Base-by-base conservation (phyloP, 2,329 filamentous ascomycete species). In the Ophiocordyceps polyrhachis-furcata region DNA sequence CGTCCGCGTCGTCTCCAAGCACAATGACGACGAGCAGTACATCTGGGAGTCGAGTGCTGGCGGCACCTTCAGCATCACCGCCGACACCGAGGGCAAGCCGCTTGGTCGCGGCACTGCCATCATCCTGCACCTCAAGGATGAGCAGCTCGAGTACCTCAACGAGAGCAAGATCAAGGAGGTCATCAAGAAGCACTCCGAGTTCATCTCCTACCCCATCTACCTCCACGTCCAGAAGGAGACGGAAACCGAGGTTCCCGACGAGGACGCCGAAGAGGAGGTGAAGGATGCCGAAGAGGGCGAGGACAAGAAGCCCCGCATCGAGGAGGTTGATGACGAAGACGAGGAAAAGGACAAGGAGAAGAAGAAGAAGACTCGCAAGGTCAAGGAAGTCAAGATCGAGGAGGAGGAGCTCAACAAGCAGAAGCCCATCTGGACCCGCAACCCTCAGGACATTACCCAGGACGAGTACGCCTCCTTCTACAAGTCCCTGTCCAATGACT, bases 131-230 rank as follows among this genome's bases (percentile, higher is more conserved):
- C 76, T 98, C 62, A 98, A 98, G 84, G 91, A 98, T 58, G 91
- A 98, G 79, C 91, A 98, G 77, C 75, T 74, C 53, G 91, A 96
- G 68, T 98, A 94, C 80, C 76, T 96, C 56, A 93, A 96, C 70
- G 91, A 98, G 83, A 76, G 76, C 76, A 91, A 89, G 78, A 83
- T 98, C 76, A 98, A 98, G 84, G 91, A 98, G 77, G 89, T 98
- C 55, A 88, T 98, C 76, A 96, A 96, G 87, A 98, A 98, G 85
- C 91, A 98, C 83, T 96, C 91, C 64, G 91, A 98, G 75, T 98
- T 98, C 79, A 98, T 98, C 75, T 96, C 91, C 44, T 98, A 98
- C 79, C 91, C 91, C 63, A 98, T 98, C 82, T 98, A 95, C 79
- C 89, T 98, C 56, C 91, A 98, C 74, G 88, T 98, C 62, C 70